Base-by-base conservation (phyloP, 306 rosid species). In the Prunus davidiana region DNA sequence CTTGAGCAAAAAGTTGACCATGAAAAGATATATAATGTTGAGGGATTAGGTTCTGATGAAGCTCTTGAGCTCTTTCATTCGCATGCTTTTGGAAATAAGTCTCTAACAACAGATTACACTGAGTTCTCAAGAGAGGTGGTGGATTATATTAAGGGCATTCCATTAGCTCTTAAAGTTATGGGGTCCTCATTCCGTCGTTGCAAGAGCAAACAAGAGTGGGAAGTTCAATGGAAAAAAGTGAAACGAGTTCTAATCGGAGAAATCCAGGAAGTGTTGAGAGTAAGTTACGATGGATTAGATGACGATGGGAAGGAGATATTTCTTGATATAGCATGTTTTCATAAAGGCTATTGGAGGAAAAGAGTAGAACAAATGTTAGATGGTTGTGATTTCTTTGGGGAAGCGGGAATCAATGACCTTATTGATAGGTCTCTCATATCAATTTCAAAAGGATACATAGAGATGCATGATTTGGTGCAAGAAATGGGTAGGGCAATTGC, bases 331-430 rank as follows among this genome's bases (percentile, higher is more conserved):
- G 64, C 64, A 2, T 24, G 64, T 12, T 58, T 58, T 12, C 0
- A 58, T 4, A 25, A 24, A 58, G 64, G 16, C 30, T 0, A 0
- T 0, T 0, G 0, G 9, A 20, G 1, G 28, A 2, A 4, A 0
- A 0, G 1, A 12, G 28, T 58, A 0, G 2, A 34, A 34, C 6
- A 0, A 34, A 6, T 6, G 0, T 34, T 34, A 34, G 41, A 34
- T 34, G 0, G 41, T 6, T 6, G 2, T 34, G 41, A 1, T 34
- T 34, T 5, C 8, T 0, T 0, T 0, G 41, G 41, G 41, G 8
- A 34, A 34, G 0, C 0, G 43, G 30, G 73, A 34, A 34, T 34
- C 41, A 34, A 34, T 34, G 41, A 34, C 1, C 41, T 34, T 34
- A 34, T 6, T 34, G 41, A 34, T 34, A 34, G 41, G 41, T 34